Conservation (phyloP, 805 yeast species). For the Candida pseudofarinosa region DNA sequence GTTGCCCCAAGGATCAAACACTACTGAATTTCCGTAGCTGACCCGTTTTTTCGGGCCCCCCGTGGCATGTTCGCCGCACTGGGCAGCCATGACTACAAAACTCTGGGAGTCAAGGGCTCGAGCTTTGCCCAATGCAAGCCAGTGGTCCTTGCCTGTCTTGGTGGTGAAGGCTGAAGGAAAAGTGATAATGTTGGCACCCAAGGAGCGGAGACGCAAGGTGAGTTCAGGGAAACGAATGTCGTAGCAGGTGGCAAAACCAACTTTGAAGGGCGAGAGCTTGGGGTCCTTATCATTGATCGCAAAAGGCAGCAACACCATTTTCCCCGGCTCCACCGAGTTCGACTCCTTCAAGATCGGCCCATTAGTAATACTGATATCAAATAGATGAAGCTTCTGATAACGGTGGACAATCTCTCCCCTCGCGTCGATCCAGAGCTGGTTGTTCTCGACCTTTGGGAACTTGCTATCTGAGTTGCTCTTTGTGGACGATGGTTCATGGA, state of each 20-base stretch:
- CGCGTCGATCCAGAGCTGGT: constrained; percentile 64
- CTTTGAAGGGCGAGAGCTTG: constrained; percentile 22
- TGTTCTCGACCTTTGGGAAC: constrained; percentile 52
- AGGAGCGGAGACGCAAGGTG: constrained; percentile 55
- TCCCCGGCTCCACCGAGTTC: constrained; percentile 78
- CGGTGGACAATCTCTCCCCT: constrained; percentile 61
- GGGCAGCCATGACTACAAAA: constrained; percentile 86
- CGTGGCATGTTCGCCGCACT: constrained; percentile 70
- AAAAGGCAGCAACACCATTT: constrained; percentile 48
- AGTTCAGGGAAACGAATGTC: constrained; percentile 87
- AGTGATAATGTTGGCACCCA: constrained; percentile 74
- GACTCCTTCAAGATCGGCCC: constrained; percentile 83
- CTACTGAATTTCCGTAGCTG: constrained; percentile 83
- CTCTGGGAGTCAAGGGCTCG: constrained; percentile 88
- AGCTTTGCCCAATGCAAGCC: constrained; percentile 75
- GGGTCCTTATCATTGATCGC: constrained; percentile 33
- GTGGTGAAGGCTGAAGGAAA: constrained; percentile 93
- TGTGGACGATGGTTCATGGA: constrained; percentile 65
- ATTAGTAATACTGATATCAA: constrained; percentile 78
- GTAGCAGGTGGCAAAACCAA: constrained; percentile 78
- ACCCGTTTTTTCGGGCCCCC: constrained; percentile 47
- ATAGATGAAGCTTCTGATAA: constrained; percentile 84
- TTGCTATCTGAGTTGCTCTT: not conserved
- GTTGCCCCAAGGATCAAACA: constrained; percentile 91
- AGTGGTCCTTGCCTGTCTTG: constrained; percentile 88